These are phyloP conservation scores for Umbelopsis sp. DNA, from an alignment of 192 early-diverging fungal genomes.

Conservation along the genomic window DNA sequence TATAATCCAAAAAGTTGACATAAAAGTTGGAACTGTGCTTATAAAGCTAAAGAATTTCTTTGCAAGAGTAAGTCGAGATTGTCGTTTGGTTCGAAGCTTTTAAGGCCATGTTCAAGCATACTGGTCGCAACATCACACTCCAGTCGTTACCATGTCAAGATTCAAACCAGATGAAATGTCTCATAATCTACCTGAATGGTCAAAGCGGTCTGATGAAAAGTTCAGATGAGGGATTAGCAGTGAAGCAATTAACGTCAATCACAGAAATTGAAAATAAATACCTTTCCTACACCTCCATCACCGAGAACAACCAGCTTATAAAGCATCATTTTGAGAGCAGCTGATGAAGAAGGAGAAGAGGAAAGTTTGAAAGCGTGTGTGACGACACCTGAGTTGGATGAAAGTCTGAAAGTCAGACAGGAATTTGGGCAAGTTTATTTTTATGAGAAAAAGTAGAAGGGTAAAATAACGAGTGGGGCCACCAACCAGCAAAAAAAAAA, in stretches of 20 bases:
- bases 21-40: neutral
- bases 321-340: conserved; percentile 74
- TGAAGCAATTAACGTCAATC: neutral
- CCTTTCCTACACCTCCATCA: conserved; percentile 80
- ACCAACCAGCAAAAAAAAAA: neutral
- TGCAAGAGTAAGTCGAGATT: neutral
- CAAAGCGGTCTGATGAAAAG: conserved; percentile 39
- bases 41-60: neutral
- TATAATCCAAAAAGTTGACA: too few species aligned
- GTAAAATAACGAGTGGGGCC: neutral
- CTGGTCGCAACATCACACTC: neutral
- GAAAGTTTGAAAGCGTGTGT: conserved; percentile 21
- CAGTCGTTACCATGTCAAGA: neutral
- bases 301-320: conserved; percentile 95
- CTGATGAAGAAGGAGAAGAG: conserved; percentile 16
- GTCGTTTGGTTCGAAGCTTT: too few species aligned
- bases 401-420: conserved; percentile 23
- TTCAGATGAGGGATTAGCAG: neutral
- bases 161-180: neutral
- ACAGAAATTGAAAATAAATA: neutral
- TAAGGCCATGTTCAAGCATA: too few species aligned
- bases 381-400: conserved; percentile 22
- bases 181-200: conserved; percentile 42
- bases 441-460: conserved; percentile 12
- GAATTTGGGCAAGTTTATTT: conserved; percentile 10